Evolutionary conservation across 495 filamentous ascomycete genomes (phyloP), one percentile per base, ranked within the genome.

Genomic region (Penicillium turbatum): DNA sequence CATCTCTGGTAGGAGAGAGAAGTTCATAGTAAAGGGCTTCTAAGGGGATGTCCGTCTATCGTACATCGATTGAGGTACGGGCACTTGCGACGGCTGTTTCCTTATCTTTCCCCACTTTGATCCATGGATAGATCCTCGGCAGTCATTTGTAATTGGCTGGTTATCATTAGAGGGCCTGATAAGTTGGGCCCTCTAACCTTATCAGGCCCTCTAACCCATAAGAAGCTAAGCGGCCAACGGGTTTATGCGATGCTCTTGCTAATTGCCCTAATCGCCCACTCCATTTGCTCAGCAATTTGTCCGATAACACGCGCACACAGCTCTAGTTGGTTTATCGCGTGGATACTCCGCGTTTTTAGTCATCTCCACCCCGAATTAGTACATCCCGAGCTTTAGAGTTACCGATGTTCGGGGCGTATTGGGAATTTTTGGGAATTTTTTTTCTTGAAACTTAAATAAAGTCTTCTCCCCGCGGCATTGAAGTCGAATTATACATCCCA

Each of bases 231-330:
- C 17, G 31, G 30, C 21, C 10, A 6, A 1, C 10, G n/a, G 16
- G 19, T 26, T 63, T 63, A 63, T 60, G 53, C 57, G 43, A 63
- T 63, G 36, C 53, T 48, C 51, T 63, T 60, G 57, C 60, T 63
- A 57, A 63, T 60, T 13, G 15, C 27, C n/a, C 36, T 3, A 19
- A 31, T 12, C 12, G 11, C 11, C 3, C 21, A 15, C 7, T 16
- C 17, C 35, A 53, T 37, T 27, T 11, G 21, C 29, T 11, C 16
- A 39, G 17, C 38, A 13, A 50, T 24, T 16, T 37, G 26, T 29
- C 39, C 27, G 36, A 51, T 40, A 39, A 32, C 29, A 31, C 21
- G 21, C 21, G 21, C 4, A 24, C 21, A 24, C 21, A 24, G 21
- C 24, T 27, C 21, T 4, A 13, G 30, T n/a, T 19, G 12, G 16